phyloP scores from a whole-genome alignment of 2,329 filamentous ascomycete genomes.

The Bimuria novae-zelandiae region DNA sequence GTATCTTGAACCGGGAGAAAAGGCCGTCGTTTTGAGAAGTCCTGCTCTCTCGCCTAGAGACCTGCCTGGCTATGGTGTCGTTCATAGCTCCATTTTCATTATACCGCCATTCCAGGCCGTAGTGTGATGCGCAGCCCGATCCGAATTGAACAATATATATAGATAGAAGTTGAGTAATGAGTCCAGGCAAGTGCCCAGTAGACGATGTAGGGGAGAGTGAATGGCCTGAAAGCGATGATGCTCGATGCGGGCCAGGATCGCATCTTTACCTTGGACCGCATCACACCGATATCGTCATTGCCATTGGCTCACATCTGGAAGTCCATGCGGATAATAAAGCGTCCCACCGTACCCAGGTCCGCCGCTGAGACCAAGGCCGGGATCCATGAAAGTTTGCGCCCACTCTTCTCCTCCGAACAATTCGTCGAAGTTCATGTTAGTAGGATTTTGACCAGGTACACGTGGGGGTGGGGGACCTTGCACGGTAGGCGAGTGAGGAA shows the following conservation, averaged over 20 bases:
- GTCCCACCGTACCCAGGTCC: conserved; percentile 26
- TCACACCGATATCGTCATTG: conserved; percentile 17
- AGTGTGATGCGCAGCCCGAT: too few species aligned
- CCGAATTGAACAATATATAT: too few species aligned
- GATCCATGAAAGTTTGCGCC: conserved; percentile 46
- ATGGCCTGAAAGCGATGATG: too few species aligned
- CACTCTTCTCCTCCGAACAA: conserved; percentile 47
- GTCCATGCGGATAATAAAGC: conserved; percentile 24
- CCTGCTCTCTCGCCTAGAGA: conserved; percentile 12
- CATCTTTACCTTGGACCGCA: too few species aligned
- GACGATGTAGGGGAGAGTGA: too few species aligned
- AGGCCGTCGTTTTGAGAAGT: conserved; percentile 4
- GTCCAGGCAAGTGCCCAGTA: too few species aligned
- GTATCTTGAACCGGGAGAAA: conserved; percentile 12
- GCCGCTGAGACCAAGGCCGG: conserved; percentile 34
- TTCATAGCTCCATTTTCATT: not conserved
- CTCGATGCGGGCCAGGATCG: too few species aligned
- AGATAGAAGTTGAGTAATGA: too few species aligned
- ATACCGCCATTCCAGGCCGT: too few species aligned
- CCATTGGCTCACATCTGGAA: too few species aligned
- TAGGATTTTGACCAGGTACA: conserved; percentile 20
- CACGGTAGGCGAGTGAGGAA: conserved; percentile 29
- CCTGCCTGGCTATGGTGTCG: conserved; percentile 12
- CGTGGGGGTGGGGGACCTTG: conserved; percentile 21
- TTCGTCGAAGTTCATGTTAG: conserved; percentile 43